A percentile compares a stretch with the other conserved stretches of the same genome.
phyloP scores from a whole-genome alignment of 768 basidiomycete species.

The Sistotremastrum suecicum region DNA sequence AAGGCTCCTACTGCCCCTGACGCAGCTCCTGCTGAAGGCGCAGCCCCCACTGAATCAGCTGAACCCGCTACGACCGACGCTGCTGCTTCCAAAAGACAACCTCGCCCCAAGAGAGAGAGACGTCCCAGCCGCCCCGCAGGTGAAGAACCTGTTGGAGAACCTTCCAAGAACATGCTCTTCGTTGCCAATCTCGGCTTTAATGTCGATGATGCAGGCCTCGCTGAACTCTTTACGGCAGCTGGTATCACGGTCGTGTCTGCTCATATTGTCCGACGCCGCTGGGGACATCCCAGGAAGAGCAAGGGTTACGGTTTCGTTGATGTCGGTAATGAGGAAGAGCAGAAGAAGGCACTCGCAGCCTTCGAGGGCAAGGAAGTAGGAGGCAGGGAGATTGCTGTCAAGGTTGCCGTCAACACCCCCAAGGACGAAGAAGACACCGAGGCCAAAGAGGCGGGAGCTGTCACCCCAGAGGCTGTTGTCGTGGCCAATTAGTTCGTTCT shows the following conservation, averaged over 20 bases:
- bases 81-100: conserved; percentile 33
- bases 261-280: conserved; percentile 77
- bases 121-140: conserved; percentile 58
- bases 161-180: conserved; percentile 80
- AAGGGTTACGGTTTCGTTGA: conserved; percentile 99
- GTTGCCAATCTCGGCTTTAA: conserved; percentile 97
- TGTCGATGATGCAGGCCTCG: conserved; percentile 74
- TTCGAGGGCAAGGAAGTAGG: conserved; percentile 81
- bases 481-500: conserved; percentile 7
- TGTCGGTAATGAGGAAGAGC: conserved; percentile 77
- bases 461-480: conserved; percentile 7
- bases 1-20: conserved; percentile 21
- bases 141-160: conserved; percentile 77
- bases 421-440: conserved; percentile 43
- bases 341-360: conserved; percentile 79
- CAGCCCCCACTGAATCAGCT: conserved; percentile 19
- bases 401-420: conserved; percentile 80
- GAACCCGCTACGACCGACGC: conserved; percentile 22
- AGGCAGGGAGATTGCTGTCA: conserved; percentile 80
- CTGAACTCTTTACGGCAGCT: conserved; percentile 73
- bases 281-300: conserved; percentile 73
- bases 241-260: conserved; percentile 74
- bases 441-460: conserved; percentile 13
- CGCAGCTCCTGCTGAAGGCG: conserved; percentile 19
- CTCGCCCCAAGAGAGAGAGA: conserved; percentile 42